These are phyloP conservation scores for Pseudoturritis turrita DNA, from an alignment of 345 rosid genomes.

Conservation along the genomic window DNA sequence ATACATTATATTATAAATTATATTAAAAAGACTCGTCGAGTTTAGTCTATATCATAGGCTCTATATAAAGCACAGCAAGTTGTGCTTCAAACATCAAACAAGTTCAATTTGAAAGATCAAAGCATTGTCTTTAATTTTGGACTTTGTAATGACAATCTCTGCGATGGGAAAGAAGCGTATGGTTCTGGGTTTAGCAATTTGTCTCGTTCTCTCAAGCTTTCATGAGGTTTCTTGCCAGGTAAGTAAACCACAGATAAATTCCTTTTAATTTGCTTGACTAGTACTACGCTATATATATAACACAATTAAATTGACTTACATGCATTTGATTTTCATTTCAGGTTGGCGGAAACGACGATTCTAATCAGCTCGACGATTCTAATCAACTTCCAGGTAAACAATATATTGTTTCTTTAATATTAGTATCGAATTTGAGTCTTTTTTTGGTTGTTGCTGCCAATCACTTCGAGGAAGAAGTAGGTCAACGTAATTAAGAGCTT, in stretches of 20 bases:
- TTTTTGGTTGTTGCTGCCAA: too few relatives aligned
- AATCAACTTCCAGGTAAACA: too few relatives aligned
- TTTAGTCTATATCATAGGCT: neutral
- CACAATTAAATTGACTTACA: neutral
- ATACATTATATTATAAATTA: neutral
- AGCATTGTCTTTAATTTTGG: neutral
- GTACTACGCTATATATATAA: neutral
- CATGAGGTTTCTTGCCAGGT: constrained; percentile 20
- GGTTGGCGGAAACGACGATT: neutral
- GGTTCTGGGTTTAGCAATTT: constrained; percentile 5
- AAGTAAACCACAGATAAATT: neutral
- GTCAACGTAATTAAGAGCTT: too few relatives aligned
- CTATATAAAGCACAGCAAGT: neutral
- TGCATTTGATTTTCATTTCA: constrained; percentile 6
- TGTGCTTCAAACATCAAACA: constrained; percentile 1
- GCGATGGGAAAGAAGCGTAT: neutral
- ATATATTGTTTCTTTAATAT: too few relatives aligned
- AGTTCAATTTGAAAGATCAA: neutral
- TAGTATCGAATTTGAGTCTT: too few relatives aligned
- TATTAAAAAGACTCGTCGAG: neutral
- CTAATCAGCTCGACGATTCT: neutral
- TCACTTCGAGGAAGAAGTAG: too few relatives aligned
- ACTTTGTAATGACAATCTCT: neutral
- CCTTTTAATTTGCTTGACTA: neutral
- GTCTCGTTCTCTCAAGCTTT: constrained; percentile 13